Conservation (phyloP, 148 eudicot species). For the Hydrangea macrophylla region DNA sequence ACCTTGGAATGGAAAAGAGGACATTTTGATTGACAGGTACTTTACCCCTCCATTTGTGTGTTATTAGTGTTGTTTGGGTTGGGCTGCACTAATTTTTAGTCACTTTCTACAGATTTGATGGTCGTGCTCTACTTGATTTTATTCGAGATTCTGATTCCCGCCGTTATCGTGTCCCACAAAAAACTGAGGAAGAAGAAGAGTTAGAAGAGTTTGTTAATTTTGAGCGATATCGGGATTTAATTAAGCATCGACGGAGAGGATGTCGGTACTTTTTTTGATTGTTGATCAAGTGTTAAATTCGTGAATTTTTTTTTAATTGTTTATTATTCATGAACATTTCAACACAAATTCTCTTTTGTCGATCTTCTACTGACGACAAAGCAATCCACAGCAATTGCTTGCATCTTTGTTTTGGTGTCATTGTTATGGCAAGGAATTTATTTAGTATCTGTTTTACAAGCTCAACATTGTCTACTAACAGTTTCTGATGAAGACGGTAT, state of each 20-base stretch:
- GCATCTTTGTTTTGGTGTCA: conserved; percentile 22
- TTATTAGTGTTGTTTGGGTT: background rate
- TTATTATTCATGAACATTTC: no score
- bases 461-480: conserved; percentile 40
- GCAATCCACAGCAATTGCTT: conserved; percentile 16
- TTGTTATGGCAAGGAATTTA: conserved; percentile 3
- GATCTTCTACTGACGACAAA: conserved; percentile 8
- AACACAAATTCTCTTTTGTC: background rate
- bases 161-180: conserved; percentile 58
- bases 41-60: background rate
- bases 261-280: conserved; percentile 97
- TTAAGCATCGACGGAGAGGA: conserved; percentile 99
- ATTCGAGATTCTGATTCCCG: conserved; percentile 83
- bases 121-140: conserved; percentile 97
- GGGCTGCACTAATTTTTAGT: conserved; percentile 7
- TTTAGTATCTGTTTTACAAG: conserved; percentile 27
- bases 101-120: conserved; percentile 75
- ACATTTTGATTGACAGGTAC: conserved; percentile 89
- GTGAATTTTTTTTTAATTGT: conserved; percentile 23
- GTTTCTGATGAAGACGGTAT: conserved; percentile 90
- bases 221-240: conserved; percentile 99
- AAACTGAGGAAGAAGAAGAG: conserved; percentile 94
- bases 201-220: conserved; percentile 99
- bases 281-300: conserved; percentile 36
- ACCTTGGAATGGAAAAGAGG: conserved; percentile 98